Conservation (phyloP, 345 rosid genomes). For the Bruguiera gymnorhiza region DNA sequence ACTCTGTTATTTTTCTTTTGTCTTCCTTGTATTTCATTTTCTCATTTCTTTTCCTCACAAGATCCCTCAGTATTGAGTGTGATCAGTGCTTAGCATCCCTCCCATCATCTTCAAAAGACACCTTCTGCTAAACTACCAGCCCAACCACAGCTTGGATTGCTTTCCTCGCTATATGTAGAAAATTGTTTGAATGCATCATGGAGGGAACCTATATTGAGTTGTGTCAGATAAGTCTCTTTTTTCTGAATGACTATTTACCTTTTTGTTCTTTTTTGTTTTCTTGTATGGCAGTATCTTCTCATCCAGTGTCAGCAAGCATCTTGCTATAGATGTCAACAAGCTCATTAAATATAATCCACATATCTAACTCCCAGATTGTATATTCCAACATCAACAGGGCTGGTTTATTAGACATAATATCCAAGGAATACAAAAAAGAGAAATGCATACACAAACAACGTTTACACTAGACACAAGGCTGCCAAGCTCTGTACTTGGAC, state of each 20-base stretch:
- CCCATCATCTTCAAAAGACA: conserved; percentile 44
- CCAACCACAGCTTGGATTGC: conserved; percentile 71
- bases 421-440: no score
- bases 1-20: no score
- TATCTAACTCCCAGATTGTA: no score
- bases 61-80: background rate
- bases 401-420: no score
- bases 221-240: conserved; percentile 50
- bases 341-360: no score
- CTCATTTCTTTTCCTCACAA: background rate
- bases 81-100: background rate
- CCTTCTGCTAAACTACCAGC: conserved; percentile 55
- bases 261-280: no score
- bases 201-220: conserved; percentile 82
- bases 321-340: no score
- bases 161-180: conserved; percentile 85
- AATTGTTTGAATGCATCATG: conserved; percentile 75
- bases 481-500: background rate
- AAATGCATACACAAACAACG: no score
- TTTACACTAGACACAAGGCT: no score
- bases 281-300: no score
- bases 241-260: background rate
- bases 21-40: background rate
- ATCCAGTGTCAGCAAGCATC: no score
- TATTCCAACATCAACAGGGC: no score